Percentiles rank a stretch among this genome's conserved stretches.
Conservation (phyloP, 768 basidiomycete species). For the Russula ochroleuca region DNA sequence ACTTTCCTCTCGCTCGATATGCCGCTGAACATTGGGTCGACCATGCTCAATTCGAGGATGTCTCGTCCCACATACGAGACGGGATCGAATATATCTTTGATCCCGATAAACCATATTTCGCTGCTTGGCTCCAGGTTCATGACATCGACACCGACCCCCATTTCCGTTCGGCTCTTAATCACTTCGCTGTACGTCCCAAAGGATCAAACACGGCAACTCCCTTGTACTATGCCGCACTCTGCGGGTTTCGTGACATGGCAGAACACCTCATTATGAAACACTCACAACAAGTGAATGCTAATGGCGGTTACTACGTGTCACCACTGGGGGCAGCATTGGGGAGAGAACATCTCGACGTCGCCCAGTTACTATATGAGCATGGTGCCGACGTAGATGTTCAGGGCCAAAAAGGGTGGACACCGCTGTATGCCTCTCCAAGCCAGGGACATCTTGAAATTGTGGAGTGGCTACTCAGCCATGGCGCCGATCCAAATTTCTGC, state of each 20-base stretch:
- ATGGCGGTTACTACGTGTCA: not conserved
- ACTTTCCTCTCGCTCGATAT: not conserved
- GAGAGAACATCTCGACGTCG: not conserved
- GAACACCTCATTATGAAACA: not conserved
- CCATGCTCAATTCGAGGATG: not conserved
- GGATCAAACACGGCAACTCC: not conserved
- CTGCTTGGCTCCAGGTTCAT: not conserved
- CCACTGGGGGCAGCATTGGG: not conserved
- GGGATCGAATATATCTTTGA: not conserved
- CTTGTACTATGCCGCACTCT: not conserved
- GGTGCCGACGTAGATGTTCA: not conserved
- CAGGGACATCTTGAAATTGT: not conserved
- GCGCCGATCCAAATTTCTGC: not conserved
- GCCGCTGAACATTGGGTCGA: not conserved
- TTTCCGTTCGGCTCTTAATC: accelerated
- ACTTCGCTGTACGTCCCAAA: accelerated
- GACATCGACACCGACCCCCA: not conserved
- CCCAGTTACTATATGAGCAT: not conserved
- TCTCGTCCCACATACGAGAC: not conserved
- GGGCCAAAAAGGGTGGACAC: not conserved
- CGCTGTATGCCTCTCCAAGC: not conserved
- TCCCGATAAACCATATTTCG: not conserved
- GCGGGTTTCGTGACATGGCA: not conserved
- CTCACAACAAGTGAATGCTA: not conserved
- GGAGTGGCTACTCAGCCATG: not conserved